Conservation (phyloP, 2,329 filamentous ascomycete species). For the Diaporthe helianthi region DNA sequence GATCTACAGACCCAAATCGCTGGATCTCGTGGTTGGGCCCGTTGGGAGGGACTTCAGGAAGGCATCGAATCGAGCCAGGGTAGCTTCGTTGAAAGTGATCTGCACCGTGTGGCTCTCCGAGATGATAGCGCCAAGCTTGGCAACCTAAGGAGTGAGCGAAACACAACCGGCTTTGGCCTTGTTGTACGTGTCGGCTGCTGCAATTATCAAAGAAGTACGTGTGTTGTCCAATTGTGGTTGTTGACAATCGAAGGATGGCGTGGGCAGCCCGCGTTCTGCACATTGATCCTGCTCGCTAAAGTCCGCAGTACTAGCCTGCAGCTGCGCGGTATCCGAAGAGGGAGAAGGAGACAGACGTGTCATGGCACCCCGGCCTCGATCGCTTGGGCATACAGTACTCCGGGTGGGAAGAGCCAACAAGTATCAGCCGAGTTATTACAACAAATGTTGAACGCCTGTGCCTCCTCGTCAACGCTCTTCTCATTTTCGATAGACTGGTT, state of each 20-base stretch:
- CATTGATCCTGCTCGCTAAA: slow-evolving; percentile 19
- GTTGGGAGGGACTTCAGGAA: slow-evolving; percentile 11
- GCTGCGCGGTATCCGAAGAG: slow-evolving; percentile 28
- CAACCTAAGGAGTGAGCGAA: background rate
- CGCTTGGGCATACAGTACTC: background rate
- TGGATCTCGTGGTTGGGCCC: slow-evolving; percentile 25
- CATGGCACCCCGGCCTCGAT: background rate
- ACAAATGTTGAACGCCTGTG: no score
- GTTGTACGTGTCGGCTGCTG: background rate
- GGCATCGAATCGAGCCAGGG: slow-evolving; percentile 25
- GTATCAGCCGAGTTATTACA: background rate
- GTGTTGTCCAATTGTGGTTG: slow-evolving; percentile 11
- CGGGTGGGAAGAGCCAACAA: background rate
- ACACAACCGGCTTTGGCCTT: slow-evolving; percentile 2
- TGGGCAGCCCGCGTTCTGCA: slow-evolving; percentile 9
- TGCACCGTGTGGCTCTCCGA: slow-evolving; percentile 12
- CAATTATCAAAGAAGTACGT: slow-evolving; percentile 12
- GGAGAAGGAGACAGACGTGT: background rate
- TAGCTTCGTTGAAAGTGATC: slow-evolving; percentile 16
- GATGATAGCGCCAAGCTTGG: slow-evolving; percentile 21
- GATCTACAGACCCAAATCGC: slow-evolving; percentile 29
- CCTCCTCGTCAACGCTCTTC: background rate
- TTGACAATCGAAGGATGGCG: background rate
- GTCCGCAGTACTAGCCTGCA: slow-evolving; percentile 1
- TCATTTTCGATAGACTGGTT: background rate